Percentiles rank a stretch among this genome's conserved stretches.
These are phyloP conservation scores for Lepidium didymum DNA, from an alignment of 345 rosid species.

Conservation along the genomic window DNA sequence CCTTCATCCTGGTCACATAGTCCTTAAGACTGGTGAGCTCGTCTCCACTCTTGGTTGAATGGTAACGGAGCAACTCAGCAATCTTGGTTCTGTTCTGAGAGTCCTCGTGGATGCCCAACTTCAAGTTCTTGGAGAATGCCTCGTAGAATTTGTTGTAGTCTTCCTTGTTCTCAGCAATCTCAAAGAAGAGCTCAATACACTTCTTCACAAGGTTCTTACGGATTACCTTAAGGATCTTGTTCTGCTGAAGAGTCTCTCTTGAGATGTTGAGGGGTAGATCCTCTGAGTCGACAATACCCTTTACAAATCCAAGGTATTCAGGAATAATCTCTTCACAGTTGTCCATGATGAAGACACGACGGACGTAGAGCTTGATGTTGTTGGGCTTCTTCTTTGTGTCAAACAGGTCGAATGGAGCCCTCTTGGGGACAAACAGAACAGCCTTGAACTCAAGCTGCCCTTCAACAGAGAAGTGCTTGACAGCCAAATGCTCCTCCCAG, in stretches of 20 bases:
- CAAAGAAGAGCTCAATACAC: constrained; percentile 75
- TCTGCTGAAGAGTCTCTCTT: constrained; percentile 74
- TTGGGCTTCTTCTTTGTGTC: constrained; percentile 84
- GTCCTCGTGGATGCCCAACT: constrained; percentile 85
- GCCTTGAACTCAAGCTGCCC: constrained; percentile 94
- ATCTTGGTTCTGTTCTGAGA: constrained; percentile 67
- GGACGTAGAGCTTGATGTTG: constrained; percentile 85
- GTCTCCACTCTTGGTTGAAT: constrained; percentile 88
- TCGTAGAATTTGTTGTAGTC: constrained; percentile 85
- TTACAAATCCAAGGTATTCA: constrained; percentile 73
- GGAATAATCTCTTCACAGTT: constrained; percentile 88
- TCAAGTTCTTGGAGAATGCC: constrained; percentile 82
- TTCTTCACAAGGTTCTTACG: constrained; percentile 86
- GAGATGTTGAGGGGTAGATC: constrained; percentile 89
- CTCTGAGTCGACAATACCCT: constrained; percentile 91
- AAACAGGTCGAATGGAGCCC: constrained; percentile 83
- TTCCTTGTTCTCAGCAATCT: constrained; percentile 90
- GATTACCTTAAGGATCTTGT: constrained; percentile 82
- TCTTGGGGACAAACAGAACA: constrained; percentile 68
- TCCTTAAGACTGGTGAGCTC: constrained; percentile 82
- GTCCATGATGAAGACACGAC: constrained; percentile 88
- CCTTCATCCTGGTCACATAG: constrained; percentile 94
- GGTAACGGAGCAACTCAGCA: constrained; percentile 75
- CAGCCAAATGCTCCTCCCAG: constrained; percentile 90
- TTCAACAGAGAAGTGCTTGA: constrained; percentile 86